These are phyloP conservation scores for Pestalotiopsis sp. DNA, from an alignment of 2,329 filamentous ascomycete species.

Conservation along the genomic window DNA sequence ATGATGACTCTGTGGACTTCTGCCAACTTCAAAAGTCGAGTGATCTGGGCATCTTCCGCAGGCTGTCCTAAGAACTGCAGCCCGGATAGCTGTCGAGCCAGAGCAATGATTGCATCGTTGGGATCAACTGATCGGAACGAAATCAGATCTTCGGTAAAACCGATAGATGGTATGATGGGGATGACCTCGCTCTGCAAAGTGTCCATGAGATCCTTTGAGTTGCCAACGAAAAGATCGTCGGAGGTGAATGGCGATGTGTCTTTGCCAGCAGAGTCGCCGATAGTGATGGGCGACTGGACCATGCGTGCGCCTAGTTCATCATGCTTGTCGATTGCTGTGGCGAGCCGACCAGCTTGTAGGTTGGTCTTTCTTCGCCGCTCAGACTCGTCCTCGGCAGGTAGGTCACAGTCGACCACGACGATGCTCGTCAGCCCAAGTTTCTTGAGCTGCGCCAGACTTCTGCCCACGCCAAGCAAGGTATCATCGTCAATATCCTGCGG, in stretches of 20 bases:
- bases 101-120: slow-evolving; percentile 71
- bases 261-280: slow-evolving; percentile 27
- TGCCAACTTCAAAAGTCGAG: slow-evolving; percentile 40
- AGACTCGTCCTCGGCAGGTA: slow-evolving; percentile 32
- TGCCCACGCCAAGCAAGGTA: slow-evolving; percentile 74
- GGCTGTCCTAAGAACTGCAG: slow-evolving; percentile 50
- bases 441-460: slow-evolving; percentile 82
- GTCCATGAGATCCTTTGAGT: slow-evolving; percentile 61
- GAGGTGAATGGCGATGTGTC: slow-evolving; percentile 36
- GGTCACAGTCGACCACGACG: slow-evolving; percentile 76
- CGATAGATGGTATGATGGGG: slow-evolving; percentile 65
- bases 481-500: slow-evolving; percentile 72
- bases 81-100: slow-evolving; percentile 77
- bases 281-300: slow-evolving; percentile 60
- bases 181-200: slow-evolving; percentile 71
- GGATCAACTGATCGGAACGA: slow-evolving; percentile 44
- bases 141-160: slow-evolving; percentile 44
- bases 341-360: slow-evolving; percentile 73
- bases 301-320: slow-evolving; percentile 70
- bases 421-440: slow-evolving; percentile 81
- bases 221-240: slow-evolving; percentile 41
- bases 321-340: slow-evolving; percentile 73
- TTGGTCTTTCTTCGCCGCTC: slow-evolving; percentile 49
- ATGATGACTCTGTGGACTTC: slow-evolving; percentile 82
- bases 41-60: slow-evolving; percentile 40